These are phyloP conservation scores for Tylopilus sp. DNA, from an alignment of 768 basidiomycete genomes.

Conservation along the genomic window DNA sequence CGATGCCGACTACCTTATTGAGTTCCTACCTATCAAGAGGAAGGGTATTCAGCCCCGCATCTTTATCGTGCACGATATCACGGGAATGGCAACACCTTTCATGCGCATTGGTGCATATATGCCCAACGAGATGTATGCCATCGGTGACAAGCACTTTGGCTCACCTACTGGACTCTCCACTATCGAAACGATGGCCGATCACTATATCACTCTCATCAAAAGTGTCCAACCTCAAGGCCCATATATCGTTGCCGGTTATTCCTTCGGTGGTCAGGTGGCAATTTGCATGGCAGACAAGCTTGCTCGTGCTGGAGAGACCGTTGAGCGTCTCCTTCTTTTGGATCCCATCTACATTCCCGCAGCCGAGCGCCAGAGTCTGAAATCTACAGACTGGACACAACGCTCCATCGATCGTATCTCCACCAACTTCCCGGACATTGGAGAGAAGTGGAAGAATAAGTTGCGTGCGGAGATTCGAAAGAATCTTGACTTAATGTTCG, in stretches of 20 bases:
- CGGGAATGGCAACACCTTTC: slow-evolving; percentile 31
- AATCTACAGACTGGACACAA: slow-evolving; percentile 31
- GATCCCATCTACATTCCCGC: slow-evolving; percentile 31
- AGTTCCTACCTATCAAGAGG: slow-evolving; percentile 32
- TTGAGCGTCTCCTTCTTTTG: slow-evolving; percentile 27
- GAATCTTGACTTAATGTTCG: slow-evolving; percentile 33
- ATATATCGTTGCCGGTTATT: slow-evolving; percentile 26
- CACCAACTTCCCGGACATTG: slow-evolving; percentile 31
- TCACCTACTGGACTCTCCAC: slow-evolving; percentile 27
- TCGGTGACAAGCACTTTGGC: slow-evolving; percentile 31
- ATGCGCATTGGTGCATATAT: slow-evolving; percentile 32
- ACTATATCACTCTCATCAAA: slow-evolving; percentile 30
- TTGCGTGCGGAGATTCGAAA: slow-evolving; percentile 30
- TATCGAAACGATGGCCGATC: slow-evolving; percentile 31
- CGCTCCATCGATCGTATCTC: slow-evolving; percentile 30
- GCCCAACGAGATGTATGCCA: slow-evolving; percentile 33
- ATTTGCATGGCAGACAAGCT: slow-evolving; percentile 27
- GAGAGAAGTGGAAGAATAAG: slow-evolving; percentile 31
- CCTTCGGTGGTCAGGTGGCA: slow-evolving; percentile 30
- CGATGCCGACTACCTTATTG: slow-evolving; percentile 28
- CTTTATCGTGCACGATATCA: slow-evolving; percentile 32
- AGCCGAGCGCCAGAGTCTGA: slow-evolving; percentile 25
- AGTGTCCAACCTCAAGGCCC: slow-evolving; percentile 25
- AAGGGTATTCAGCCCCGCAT: slow-evolving; percentile 26
- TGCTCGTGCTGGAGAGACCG: slow-evolving; percentile 19